Evolutionary conservation across 192 early-diverging fungal species (phyloP).

Genomic region (Coemansia sp.): DNA sequence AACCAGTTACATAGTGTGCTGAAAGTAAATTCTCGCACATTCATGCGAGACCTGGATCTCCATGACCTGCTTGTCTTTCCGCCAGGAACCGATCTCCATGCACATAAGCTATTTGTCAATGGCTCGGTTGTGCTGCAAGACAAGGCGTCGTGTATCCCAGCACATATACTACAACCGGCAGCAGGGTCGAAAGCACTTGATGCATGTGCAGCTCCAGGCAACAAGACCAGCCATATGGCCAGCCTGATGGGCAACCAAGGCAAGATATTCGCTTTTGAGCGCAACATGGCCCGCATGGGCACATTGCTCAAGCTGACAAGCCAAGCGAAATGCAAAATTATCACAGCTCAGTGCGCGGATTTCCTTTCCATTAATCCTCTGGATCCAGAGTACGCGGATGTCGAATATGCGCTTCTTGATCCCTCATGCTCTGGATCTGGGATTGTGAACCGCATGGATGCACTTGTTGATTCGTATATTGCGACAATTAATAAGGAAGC

Average conservation of each 20-base stretch:
- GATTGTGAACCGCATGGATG: conserved; percentile 86
- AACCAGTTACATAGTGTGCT: conserved; percentile 10
- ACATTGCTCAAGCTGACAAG: conserved; percentile 71
- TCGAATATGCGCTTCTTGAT: conserved; percentile 89
- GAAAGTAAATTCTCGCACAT: conserved; percentile 14
- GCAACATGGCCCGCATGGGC: conserved; percentile 70
- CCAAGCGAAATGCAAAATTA: conserved; percentile 77
- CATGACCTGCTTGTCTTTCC: conserved; percentile 83
- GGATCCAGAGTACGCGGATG: conserved; percentile 63
- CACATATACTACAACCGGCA: conserved; percentile 72
- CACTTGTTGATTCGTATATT: conserved; percentile 65
- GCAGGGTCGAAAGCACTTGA: conserved; percentile 69
- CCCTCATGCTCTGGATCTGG: conserved; percentile 96
- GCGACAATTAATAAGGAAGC: conserved; percentile 20
- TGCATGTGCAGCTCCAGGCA: conserved; percentile 95
- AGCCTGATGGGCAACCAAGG: conserved; percentile 87
- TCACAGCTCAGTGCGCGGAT: conserved; percentile 34
- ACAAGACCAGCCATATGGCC: conserved; percentile 94
- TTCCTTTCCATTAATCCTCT: conserved; percentile 83
- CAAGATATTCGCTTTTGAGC: conserved; percentile 88
- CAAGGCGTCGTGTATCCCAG: conserved; percentile 94
- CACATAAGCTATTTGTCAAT: conserved; percentile 67
- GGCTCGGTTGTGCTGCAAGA: conserved; percentile 91
- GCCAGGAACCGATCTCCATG: conserved; percentile 84
- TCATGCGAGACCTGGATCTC: conserved; percentile 70